Conservation (phyloP, 2,329 filamentous ascomycete species). For the Apiospora malaysiana region DNA sequence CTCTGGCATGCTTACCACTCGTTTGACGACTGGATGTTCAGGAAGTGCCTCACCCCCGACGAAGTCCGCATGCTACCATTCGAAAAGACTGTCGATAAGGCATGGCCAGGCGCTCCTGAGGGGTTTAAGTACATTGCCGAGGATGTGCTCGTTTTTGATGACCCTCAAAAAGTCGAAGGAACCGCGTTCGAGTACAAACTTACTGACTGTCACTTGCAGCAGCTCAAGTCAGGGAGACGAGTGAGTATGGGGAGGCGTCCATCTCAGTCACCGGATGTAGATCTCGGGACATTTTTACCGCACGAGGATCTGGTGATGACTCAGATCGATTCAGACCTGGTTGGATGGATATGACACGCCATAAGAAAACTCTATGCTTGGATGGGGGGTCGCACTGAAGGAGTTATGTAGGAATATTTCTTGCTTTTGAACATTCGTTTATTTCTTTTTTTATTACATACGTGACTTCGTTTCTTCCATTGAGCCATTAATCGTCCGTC, state of each 20-base stretch:
- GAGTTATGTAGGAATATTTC: not conserved
- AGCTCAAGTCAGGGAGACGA: conserved; percentile 11
- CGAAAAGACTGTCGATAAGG: not conserved
- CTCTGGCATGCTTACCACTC: conserved; percentile 22
- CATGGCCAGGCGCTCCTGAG: conserved; percentile 5
- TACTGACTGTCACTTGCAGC: not conserved
- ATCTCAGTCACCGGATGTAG: not conserved
- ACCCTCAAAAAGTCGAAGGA: not conserved
- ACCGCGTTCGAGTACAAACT: conserved; percentile 16
- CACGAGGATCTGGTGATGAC: not conserved
- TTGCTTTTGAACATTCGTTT: not conserved
- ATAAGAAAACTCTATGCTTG: not conserved
- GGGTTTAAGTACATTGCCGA: conserved; percentile 19
- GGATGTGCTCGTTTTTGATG: conserved; percentile 13
- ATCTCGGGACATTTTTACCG: not conserved
- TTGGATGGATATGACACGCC: not conserved
- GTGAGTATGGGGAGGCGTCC: conserved; percentile 9
- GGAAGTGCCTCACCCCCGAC: not conserved
- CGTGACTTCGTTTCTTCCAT: conserved; percentile 6
- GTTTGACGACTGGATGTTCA: conserved; percentile 20
- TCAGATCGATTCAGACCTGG: not conserved
- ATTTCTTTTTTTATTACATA: not conserved
- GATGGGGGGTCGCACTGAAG: not conserved
- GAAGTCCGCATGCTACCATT: conserved; percentile 17
- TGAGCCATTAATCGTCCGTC: not conserved